Conservation (phyloP, 257 asterid genomes). For the Eustoma russellianum region DNA sequence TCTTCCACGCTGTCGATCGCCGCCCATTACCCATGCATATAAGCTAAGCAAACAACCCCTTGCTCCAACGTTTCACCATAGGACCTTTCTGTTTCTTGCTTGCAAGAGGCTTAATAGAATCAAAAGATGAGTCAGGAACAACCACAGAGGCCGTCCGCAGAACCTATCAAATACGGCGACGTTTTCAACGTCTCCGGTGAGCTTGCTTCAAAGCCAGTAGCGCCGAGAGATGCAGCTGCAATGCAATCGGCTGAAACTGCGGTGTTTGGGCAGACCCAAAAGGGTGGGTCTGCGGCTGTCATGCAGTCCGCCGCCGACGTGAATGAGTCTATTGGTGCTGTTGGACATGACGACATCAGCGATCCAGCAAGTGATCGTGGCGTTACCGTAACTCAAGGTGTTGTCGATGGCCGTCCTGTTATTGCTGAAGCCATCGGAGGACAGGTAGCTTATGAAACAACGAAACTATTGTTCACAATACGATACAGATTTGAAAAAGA, state of each 20-base stretch:
- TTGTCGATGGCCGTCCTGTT: slow-evolving; percentile 32
- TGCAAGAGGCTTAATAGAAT: not conserved
- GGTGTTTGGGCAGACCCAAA: slow-evolving; percentile 35
- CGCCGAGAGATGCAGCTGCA: slow-evolving; percentile 61
- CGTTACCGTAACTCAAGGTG: slow-evolving; percentile 37
- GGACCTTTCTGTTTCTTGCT: too few species aligned
- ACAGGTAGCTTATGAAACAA: slow-evolving; percentile 24
- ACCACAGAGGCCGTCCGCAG: slow-evolving; percentile 25
- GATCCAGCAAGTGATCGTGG: slow-evolving; percentile 24
- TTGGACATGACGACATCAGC: slow-evolving; percentile 28
- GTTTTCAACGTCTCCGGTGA: slow-evolving; percentile 50
- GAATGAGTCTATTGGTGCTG: slow-evolving; percentile 36
- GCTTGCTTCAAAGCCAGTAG: slow-evolving; percentile 38
- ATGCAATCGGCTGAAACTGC: slow-evolving; percentile 51
- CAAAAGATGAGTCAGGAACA: slow-evolving; percentile 45
- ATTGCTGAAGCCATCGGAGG: slow-evolving; percentile 55
- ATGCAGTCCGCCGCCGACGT: slow-evolving; percentile 53
- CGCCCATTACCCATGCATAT: too few species aligned
- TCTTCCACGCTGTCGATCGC: too few species aligned
- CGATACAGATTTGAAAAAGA: too few species aligned
- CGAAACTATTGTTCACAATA: too few species aligned
- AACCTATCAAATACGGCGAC: slow-evolving; percentile 48
- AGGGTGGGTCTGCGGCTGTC: slow-evolving; percentile 44
- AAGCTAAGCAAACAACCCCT: too few species aligned
- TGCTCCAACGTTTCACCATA: too few species aligned